Base-by-base conservation (phyloP, 306 rosid species). In the Malus sylvestris region DNA sequence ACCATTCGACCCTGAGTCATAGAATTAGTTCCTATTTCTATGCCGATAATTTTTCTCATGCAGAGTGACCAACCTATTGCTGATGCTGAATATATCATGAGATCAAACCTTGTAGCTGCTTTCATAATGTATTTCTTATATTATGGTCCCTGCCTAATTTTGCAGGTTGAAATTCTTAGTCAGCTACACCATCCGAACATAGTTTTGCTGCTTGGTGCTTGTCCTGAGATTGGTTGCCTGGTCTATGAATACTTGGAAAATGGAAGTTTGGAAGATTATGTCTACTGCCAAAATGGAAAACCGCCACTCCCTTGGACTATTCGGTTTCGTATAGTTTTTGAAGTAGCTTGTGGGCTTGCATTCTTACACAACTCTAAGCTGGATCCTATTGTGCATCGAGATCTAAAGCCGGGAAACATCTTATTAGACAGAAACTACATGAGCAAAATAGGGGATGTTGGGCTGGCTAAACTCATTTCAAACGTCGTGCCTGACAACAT, bases 151-250 rank as follows among this genome's bases (percentile, higher is more conserved):
- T 76, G 55, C 61, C 59, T 14, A 64, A 75, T 80, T 80, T 74
- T 85, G 71, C 84, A 95, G 98, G 87, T 92, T 71, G 96, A 95
- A 93, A 78, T 95, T 87, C 96, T 95, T 61, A 90, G 97, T 80
- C 95, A 89, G 87, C 86, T 95, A 74, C 97, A 85, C 68, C 98
- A 95, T 87, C 98, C 97, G 16, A 81, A 92, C 71, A 76, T 92
- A 79, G 93, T 95, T 78, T 82, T 95, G 85, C 89, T 95, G 73
- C 92, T 95, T 33, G 98, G 98, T 83, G 98, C 97, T 46, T 92
- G 98, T 81, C 97, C 97, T 5, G 97, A 95, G 80, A 88, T 51
- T 13, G 88, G 96, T 61, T 92, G 96, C 70, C 88, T 95, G 70
- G 91, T 95, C 62, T 95, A 95, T 62, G 96, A 95, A 67, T 89